Evolutionary conservation across 441 rosid genomes (phyloP).

Genomic region (Gossypium gossypioides): DNA sequence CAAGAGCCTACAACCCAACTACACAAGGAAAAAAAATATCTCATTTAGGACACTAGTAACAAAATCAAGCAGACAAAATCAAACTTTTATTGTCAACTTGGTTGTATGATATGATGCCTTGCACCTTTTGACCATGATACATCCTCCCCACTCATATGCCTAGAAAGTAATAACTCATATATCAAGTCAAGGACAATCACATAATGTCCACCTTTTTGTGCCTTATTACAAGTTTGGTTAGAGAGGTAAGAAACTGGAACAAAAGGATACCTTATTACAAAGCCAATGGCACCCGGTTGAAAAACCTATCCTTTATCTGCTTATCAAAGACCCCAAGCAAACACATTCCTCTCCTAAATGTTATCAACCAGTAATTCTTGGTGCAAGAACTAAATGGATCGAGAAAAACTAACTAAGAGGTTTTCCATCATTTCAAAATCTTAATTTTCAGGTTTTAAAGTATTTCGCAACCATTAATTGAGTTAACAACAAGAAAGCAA

Average conservation of each 20-base stretch:
- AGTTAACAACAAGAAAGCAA: constrained; percentile 7
- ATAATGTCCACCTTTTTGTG: background rate
- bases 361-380: background rate
- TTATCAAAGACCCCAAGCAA: constrained; percentile 3
- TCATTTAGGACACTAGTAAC: constrained; percentile 1
- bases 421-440: background rate
- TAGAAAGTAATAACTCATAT: background rate
- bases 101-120: background rate
- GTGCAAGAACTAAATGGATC: background rate
- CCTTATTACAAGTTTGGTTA: background rate
- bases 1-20: constrained; percentile 78
- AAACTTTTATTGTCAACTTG: background rate
- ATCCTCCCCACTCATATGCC: constrained; percentile 2
- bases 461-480: background rate
- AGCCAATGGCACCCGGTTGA: background rate
- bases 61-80: constrained; percentile 6
- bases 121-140: background rate
- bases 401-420: background rate
- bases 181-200: background rate
- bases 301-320: constrained; percentile 4
- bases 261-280: background rate
- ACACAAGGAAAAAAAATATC: constrained; percentile 23
- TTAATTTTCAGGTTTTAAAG: background rate
- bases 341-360: background rate
- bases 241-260: background rate